phyloP scores from a whole-genome alignment of 176 grass and related monocot species.

The Elaeis guineensis region DNA sequence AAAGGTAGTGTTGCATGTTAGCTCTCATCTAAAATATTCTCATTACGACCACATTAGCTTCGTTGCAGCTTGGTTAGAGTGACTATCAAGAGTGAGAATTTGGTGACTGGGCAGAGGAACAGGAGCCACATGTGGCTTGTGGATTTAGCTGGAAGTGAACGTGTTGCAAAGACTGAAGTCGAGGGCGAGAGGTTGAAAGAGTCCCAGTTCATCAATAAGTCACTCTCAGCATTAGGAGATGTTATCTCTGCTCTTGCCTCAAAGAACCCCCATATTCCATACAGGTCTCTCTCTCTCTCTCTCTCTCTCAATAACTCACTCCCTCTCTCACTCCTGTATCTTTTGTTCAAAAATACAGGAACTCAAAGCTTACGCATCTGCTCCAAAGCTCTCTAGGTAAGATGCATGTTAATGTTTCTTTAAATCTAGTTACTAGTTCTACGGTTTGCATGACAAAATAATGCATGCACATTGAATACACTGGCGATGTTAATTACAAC shows the following conservation, averaged over 20 bases:
- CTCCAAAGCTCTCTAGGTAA: constrained; percentile 91
- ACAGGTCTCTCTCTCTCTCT: constrained; percentile 43
- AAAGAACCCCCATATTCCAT: constrained; percentile 80
- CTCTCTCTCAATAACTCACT: background rate
- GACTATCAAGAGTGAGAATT: constrained; percentile 56
- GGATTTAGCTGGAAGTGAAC: constrained; percentile 90
- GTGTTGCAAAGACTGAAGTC: constrained; percentile 63
- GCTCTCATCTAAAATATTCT: too few species aligned
- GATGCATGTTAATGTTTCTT: background rate
- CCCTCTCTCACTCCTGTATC: background rate
- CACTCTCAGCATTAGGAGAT: constrained; percentile 82
- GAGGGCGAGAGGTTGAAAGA: constrained; percentile 91
- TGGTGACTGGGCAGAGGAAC: constrained; percentile 48
- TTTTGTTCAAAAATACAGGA: constrained; percentile 38
- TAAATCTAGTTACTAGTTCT: too few species aligned
- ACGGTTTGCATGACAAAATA: too few species aligned
- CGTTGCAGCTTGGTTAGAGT: constrained; percentile 75
- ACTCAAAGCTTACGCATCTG: constrained; percentile 92
- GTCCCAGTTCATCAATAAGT: constrained; percentile 90
- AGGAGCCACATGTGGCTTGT: constrained; percentile 86
- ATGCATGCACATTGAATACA: too few species aligned
- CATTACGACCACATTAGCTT: too few species aligned
- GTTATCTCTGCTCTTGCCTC: constrained; percentile 90
- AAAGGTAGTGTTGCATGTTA: background rate
- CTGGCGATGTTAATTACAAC: too few species aligned